Percentiles rank a stretch among this genome's conserved stretches.
Conservation (phyloP, 768 basidiomycete genomes). For the Porpolomopsis calyptriformis region DNA sequence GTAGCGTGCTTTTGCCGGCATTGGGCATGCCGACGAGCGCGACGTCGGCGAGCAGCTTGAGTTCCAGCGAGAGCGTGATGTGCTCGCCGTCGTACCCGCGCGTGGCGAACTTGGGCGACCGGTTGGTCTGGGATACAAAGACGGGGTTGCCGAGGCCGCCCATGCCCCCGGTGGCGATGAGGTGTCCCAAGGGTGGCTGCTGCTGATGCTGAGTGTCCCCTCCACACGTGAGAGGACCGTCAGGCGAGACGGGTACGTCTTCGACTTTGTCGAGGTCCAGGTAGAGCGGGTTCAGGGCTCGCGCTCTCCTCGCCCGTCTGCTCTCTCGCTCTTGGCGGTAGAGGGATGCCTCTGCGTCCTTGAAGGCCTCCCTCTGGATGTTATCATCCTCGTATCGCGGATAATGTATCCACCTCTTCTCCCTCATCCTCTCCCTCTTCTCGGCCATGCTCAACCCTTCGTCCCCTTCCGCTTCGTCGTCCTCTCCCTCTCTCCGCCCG, state of each 20-base stretch:
- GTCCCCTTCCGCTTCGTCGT: slow-evolving; percentile 62
- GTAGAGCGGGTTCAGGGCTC: slow-evolving; percentile 34
- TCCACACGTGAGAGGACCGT: slow-evolving; percentile 56
- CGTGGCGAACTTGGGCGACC: slow-evolving; percentile 82
- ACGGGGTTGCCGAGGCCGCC: slow-evolving; percentile 88
- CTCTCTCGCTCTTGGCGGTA: slow-evolving; percentile 54
- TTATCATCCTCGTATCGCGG: slow-evolving; percentile 57
- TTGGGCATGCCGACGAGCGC: slow-evolving; percentile 96
- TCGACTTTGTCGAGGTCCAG: slow-evolving; percentile 52
- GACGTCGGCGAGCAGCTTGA: slow-evolving; percentile 91
- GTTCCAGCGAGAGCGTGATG: slow-evolving; percentile 76
- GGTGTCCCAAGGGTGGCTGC: slow-evolving; percentile 43
- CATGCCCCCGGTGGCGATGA: slow-evolving; percentile 65
- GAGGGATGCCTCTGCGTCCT: slow-evolving; percentile 54
- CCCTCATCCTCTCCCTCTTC: slow-evolving; percentile 49
- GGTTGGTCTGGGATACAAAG: slow-evolving; percentile 55
- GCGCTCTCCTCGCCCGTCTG: slow-evolving; percentile 35
- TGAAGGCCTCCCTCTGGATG: slow-evolving; percentile 51
- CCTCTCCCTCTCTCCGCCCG: slow-evolving; percentile 52
- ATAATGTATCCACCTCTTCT: slow-evolving; percentile 71
- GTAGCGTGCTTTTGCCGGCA: slow-evolving; percentile 84
- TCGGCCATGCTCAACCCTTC: slow-evolving; percentile 37
- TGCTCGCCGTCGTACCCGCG: slow-evolving; percentile 67
- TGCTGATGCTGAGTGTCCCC: too few species aligned
- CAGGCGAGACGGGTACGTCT: slow-evolving; percentile 27